A percentile compares a stretch with the other conserved stretches of the same genome.
Conservation (phyloP, 2,329 filamentous ascomycete species). For the Aureobasidium sp. region DNA sequence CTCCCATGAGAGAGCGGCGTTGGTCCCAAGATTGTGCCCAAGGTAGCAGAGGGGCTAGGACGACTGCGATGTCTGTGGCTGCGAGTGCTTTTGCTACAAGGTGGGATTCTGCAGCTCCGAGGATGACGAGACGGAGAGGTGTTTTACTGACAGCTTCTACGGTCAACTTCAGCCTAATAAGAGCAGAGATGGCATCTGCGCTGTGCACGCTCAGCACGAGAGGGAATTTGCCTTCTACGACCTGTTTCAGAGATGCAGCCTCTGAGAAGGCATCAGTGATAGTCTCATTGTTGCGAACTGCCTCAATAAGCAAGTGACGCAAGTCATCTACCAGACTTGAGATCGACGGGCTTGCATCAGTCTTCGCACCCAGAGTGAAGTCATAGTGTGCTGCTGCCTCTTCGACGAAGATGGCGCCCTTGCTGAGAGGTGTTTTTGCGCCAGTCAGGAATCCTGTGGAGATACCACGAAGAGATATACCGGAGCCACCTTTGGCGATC, state of each 20-base stretch:
- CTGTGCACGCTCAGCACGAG: constrained; percentile 55
- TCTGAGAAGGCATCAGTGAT: constrained; percentile 37
- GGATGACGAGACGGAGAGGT: constrained; percentile 47
- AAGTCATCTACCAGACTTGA: constrained; percentile 49
- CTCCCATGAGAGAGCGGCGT: constrained; percentile 55
- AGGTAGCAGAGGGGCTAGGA: constrained; percentile 54
- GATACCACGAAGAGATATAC: constrained; percentile 29
- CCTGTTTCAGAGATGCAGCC: constrained; percentile 45
- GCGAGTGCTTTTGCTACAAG: constrained; percentile 54
- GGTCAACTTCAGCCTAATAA: constrained; percentile 52
- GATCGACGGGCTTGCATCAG: constrained; percentile 42
- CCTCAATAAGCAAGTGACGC: constrained; percentile 48
- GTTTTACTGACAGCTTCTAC: constrained; percentile 41
- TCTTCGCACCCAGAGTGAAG: constrained; percentile 43
- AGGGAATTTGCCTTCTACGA: constrained; percentile 48
- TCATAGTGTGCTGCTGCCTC: constrained; percentile 42
- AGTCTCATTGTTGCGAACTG: constrained; percentile 36
- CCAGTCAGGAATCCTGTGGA: constrained; percentile 32
- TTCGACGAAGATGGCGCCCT: constrained; percentile 34
- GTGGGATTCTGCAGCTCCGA: constrained; percentile 58
- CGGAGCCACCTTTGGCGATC: constrained; percentile 20
- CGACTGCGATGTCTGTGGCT: constrained; percentile 49
- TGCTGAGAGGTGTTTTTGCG: constrained; percentile 29
- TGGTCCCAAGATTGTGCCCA: constrained; percentile 54
- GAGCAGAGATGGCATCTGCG: constrained; percentile 55